Conservation (phyloP, 2,329 filamentous ascomycete genomes). For the Penicillium sp. region DNA sequence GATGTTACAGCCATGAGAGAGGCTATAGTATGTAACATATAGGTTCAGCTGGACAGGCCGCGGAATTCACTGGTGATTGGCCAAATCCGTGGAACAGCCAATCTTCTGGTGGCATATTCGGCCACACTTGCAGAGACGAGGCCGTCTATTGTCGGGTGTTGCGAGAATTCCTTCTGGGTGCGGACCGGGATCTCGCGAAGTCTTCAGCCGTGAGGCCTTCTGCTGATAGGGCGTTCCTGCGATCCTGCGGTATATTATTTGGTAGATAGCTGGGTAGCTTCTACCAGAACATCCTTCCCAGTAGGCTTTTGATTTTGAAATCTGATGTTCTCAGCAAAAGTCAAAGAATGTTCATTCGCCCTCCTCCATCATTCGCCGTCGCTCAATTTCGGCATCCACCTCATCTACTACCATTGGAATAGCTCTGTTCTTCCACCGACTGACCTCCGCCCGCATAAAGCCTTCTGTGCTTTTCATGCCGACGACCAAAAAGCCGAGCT, state of each 20-base stretch:
- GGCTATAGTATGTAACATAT: not conserved
- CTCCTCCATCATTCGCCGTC: slow-evolving; percentile 43
- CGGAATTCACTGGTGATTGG: not conserved
- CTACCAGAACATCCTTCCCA: not conserved
- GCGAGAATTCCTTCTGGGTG: not conserved
- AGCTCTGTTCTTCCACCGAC: slow-evolving; percentile 50
- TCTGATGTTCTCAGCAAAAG: not conserved
- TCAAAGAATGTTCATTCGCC: slow-evolving; percentile 33
- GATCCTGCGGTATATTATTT: not conserved
- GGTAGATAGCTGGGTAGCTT: not conserved
- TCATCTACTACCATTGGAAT: slow-evolving; percentile 59
- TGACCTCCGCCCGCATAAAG: slow-evolving; percentile 61
- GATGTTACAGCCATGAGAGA: not conserved
- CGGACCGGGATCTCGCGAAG: not conserved
- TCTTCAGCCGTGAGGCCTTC: not conserved
- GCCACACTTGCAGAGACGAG: not conserved
- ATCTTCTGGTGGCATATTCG: not conserved
- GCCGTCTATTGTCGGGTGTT: not conserved
- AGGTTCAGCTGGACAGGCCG: not conserved
- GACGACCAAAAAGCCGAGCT: slow-evolving; percentile 88
- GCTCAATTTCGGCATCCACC: slow-evolving; percentile 60
- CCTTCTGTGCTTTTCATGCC: slow-evolving; percentile 75
- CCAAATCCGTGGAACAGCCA: not conserved
- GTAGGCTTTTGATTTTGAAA: not conserved
- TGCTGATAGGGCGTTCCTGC: not conserved